Conservation (phyloP, 768 basidiomycete genomes). For the Filobasidium wieringae region DNA sequence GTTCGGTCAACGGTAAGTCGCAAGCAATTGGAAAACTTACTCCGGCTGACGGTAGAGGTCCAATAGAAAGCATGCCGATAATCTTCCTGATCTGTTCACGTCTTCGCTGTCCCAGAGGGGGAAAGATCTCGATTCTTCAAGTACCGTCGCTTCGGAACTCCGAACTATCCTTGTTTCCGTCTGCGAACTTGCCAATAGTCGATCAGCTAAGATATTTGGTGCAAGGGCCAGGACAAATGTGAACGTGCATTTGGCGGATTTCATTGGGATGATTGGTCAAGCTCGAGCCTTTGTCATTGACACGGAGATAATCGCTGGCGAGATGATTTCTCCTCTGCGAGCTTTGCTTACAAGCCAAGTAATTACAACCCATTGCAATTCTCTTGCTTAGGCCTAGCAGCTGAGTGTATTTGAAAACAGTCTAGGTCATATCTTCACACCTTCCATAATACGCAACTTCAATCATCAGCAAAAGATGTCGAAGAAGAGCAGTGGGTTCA, state of each 20-base stretch:
- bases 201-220: constrained; percentile 65
- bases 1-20: too few species aligned
- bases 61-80: too few species aligned
- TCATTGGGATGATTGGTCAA: constrained; percentile 67
- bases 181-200: constrained; percentile 60
- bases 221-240: constrained; percentile 70
- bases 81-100: too few species aligned
- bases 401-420: constrained; percentile 39
- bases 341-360: neutral
- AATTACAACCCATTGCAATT: neutral
- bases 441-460: constrained; percentile 72
- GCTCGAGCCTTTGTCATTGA: constrained; percentile 82
- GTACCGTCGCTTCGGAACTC: too few species aligned
- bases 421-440: constrained; percentile 74
- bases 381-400: neutral
- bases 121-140: too few species aligned
- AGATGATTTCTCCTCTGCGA: neutral
- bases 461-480: constrained; percentile 72
- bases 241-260: constrained; percentile 56
- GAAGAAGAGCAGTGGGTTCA: constrained; percentile 93
- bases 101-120: too few species aligned
- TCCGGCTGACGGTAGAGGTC: too few species aligned
- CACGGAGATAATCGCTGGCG: neutral
- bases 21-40: too few species aligned
- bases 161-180: neutral